phyloP scores from a whole-genome alignment of 1,284 basidiomycete genomes.

The Ganoderma lucidum region DNA sequence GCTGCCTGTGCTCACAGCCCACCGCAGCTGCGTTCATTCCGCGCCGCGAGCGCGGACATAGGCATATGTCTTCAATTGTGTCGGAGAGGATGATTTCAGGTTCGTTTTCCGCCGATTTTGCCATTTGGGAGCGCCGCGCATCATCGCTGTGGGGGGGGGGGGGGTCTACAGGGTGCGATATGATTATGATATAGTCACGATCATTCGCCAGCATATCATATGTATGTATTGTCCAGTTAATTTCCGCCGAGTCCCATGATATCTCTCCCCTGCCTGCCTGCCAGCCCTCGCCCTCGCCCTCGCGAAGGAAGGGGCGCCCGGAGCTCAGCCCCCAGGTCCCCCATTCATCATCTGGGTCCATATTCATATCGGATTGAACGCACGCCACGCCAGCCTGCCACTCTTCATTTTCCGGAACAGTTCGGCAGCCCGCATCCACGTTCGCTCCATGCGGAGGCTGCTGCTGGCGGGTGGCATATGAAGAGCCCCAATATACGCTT shows the following conservation, averaged over 20 bases:
- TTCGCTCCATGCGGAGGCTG: no score
- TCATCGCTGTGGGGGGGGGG: background rate
- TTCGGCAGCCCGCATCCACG: background rate
- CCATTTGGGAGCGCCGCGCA: slow-evolving; percentile 1
- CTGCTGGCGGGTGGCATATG: background rate
- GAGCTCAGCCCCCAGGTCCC: background rate
- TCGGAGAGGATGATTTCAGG: background rate
- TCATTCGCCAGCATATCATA: background rate
- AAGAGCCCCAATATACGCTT: background rate
- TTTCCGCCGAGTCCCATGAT: slow-evolving; percentile 6
- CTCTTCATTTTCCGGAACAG: background rate
- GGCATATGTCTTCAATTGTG: background rate
- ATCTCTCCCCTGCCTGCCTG: background rate
- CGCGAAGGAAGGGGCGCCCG: background rate
- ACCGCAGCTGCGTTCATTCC: background rate
- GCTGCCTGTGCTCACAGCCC: background rate
- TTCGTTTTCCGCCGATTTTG: slow-evolving; percentile 5
- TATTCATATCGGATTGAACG: slow-evolving; percentile 1
- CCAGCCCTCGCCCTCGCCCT: background rate
- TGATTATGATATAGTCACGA: background rate
- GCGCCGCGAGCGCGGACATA: background rate
- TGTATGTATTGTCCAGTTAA: background rate
- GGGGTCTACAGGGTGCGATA: background rate
- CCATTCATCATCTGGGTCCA: background rate
- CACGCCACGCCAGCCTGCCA: background rate